A percentile compares a stretch with the other conserved stretches of the same genome.
phyloP scores from a whole-genome alignment of 164 flowering plant genomes.

The Sedum album region DNA sequence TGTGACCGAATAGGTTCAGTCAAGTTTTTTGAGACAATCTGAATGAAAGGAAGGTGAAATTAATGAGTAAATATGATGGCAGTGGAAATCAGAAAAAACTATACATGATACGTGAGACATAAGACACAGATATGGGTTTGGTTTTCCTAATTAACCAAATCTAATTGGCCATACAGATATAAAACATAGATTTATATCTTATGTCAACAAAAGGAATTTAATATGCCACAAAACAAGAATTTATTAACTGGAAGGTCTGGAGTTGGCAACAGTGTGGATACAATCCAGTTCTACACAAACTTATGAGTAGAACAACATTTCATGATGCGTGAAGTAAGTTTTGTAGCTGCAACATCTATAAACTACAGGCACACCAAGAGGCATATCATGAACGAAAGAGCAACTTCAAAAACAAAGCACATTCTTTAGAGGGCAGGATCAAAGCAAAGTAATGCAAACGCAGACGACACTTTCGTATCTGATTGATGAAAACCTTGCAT shows the following conservation, averaged over 20 bases:
- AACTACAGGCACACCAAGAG: background rate
- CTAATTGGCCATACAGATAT: background rate
- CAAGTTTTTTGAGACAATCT: slow-evolving; percentile 80
- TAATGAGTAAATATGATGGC: background rate
- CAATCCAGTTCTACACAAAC: background rate
- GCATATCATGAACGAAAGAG: background rate
- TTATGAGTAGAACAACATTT: background rate
- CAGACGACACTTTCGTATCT: background rate
- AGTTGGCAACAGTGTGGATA: background rate
- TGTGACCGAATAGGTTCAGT: slow-evolving; percentile 96
- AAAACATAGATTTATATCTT: background rate
- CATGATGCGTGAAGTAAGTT: background rate
- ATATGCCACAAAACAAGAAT: background rate
- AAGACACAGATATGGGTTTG: background rate
- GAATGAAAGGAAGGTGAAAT: slow-evolving; percentile 7
- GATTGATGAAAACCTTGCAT: background rate
- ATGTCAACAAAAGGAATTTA: background rate
- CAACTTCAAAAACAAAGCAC: background rate
- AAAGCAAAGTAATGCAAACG: background rate
- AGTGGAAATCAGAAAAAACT: background rate
- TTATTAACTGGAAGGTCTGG: background rate
- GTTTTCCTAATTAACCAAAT: background rate
- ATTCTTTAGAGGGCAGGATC: background rate
- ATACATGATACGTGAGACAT: background rate
- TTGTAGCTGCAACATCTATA: background rate